phyloP scores from a whole-genome alignment of 805 yeast species.

The Cyberlindnera subsufficiens region DNA sequence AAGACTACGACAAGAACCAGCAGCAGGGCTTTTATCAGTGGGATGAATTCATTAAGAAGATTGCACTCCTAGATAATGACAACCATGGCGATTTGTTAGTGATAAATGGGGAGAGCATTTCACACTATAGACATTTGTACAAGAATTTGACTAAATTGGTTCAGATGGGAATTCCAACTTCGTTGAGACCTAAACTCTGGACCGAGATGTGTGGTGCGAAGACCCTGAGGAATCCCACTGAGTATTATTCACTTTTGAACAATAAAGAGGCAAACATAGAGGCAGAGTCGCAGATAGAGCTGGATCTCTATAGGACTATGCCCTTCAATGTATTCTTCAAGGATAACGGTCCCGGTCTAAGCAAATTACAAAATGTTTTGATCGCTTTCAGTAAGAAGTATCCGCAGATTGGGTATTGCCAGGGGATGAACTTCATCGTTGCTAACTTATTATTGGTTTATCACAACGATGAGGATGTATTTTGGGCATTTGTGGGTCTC shows the following conservation, averaged over 20 bases:
- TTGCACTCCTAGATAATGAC: slow-evolving; percentile 22
- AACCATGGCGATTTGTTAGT: slow-evolving; percentile 31
- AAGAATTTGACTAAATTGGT: slow-evolving; percentile 32
- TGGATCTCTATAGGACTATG: slow-evolving; percentile 51
- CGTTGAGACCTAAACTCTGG: slow-evolving; percentile 45
- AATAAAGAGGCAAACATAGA: slow-evolving; percentile 21
- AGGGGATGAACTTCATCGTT: slow-evolving; percentile 57
- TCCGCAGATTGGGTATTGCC: slow-evolving; percentile 49
- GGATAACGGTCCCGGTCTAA: slow-evolving; percentile 48
- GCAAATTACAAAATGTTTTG: slow-evolving; percentile 38
- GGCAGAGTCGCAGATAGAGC: slow-evolving; percentile 42
- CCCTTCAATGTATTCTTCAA: slow-evolving; percentile 49
- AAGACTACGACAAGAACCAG: slow-evolving; percentile 38
- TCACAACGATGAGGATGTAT: slow-evolving; percentile 44
- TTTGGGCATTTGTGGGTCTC: slow-evolving; percentile 45
- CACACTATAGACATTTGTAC: slow-evolving; percentile 18
- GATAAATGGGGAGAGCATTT: slow-evolving; percentile 32
- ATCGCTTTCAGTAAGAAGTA: slow-evolving; percentile 43
- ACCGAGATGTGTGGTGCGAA: slow-evolving; percentile 47
- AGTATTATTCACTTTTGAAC: slow-evolving; percentile 31
- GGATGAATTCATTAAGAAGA: slow-evolving; percentile 37
- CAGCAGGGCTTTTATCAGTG: slow-evolving; percentile 35
- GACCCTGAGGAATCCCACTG: slow-evolving; percentile 38
- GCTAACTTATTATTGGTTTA: slow-evolving; percentile 42
- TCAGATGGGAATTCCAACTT: slow-evolving; percentile 42